These are phyloP conservation scores for Euphorbia corollata DNA, from an alignment of 441 rosid genomes.

Conservation along the genomic window DNA sequence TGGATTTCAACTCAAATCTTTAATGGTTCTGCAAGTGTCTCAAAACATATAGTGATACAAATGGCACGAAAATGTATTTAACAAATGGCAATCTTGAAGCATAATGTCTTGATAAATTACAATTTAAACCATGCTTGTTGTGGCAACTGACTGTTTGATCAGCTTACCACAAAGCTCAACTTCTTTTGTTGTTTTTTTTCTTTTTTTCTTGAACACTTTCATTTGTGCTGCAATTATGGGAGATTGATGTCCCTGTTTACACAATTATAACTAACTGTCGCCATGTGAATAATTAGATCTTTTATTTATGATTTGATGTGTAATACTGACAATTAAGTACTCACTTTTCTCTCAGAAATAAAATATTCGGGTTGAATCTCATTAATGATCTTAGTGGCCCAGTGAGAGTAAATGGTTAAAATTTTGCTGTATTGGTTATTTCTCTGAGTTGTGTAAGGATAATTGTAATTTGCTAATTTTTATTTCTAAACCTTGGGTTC, in stretches of 20 bases:
- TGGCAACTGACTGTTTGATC: background rate
- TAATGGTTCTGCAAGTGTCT: conserved; percentile 3
- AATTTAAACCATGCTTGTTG: background rate
- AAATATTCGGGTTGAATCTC: background rate
- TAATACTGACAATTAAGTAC: background rate
- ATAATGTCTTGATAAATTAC: conserved; percentile 1
- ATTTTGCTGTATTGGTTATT: conserved; percentile 2
- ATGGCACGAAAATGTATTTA: conserved; percentile 2
- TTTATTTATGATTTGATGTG: background rate
- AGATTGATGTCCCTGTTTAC: background rate
- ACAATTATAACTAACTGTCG: background rate
- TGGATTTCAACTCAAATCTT: background rate
- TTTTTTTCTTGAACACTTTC: background rate
- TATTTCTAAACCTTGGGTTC: background rate
- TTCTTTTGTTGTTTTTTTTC: background rate
- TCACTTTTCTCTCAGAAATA: too few relatives aligned
- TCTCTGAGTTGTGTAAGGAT: background rate
- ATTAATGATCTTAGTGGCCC: background rate
- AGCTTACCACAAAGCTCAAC: background rate
- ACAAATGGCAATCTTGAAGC: background rate
- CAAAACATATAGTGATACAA: conserved; percentile 7
- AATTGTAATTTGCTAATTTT: too few relatives aligned
- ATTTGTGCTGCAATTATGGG: background rate
- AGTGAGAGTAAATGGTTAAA: background rate
- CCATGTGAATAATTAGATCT: background rate